Base-by-base conservation (phyloP, 805 yeast genomes). In the Kodamaea leandrae region DNA sequence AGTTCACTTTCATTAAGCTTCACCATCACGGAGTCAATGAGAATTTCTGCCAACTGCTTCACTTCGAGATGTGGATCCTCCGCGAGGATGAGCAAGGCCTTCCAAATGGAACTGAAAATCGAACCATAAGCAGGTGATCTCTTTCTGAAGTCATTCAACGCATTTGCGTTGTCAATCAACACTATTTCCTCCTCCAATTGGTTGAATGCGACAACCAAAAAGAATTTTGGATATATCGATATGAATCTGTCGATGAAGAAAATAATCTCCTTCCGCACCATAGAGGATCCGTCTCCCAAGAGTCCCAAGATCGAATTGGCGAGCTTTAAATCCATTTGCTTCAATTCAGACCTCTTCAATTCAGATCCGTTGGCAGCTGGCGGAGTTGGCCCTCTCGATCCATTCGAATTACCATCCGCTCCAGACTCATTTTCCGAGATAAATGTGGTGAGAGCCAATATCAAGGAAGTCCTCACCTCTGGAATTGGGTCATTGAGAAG, bases 31-130 rank as follows among this genome's bases (percentile, higher is more conserved):
- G 74, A 79, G 58, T 89, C 97, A 14, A 88, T 82, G 10, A 88
- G 75, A 20, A 76, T 78, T 41, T 81, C 82, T 0, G 96, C 91
- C 45, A 78, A 70, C 36, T 76, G 76, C 43, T 77, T 79, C 5
- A 90, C 89, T 60, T 88, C 96, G 25, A 76, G 64, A 59, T 84
- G 93, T 0, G 98, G 96, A 60, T 93, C 99, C 48, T 84, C 89
- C 1, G 95, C 77, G 20, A 88, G 62, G 19, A 87, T 80, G 35
- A 93, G 67, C 24, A 91, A 59, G 0, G 91, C 81, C 49, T 88
- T 86, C 96, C 98, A 93, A 6, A 84, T 78, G 1, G 95, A 84
- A 41, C 87, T 77, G 58, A 84, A 87, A 6, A 88, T 75, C 0
- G 96, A 83, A 1, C 96, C 96, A 57, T 87, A 86, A 0, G 96